Evolutionary conservation across 495 filamentous ascomycete genomes (phyloP).

Genomic region (Penicillium cataractarum): DNA sequence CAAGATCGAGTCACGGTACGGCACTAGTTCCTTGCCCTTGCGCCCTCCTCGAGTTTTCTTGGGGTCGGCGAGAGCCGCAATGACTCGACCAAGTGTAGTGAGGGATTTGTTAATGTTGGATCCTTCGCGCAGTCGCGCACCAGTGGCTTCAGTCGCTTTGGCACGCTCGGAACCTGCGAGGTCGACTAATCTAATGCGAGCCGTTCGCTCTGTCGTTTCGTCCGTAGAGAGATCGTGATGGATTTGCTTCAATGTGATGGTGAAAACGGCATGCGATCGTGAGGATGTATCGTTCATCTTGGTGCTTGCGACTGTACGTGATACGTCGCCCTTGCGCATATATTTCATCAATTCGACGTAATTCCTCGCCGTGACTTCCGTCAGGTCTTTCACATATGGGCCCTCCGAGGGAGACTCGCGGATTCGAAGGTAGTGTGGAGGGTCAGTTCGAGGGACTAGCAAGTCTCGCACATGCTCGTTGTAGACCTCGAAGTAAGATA

Average conservation of each 20-base stretch:
- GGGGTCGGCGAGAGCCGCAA: constrained; percentile 92
- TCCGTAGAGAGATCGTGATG: constrained; percentile 92
- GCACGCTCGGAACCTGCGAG: constrained; percentile 94
- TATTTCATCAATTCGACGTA: constrained; percentile 82
- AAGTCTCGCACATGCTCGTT: constrained; percentile 98
- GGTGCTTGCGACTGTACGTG: constrained; percentile 89
- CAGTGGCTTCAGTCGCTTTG: constrained; percentile 93
- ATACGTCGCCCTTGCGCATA: constrained; percentile 89
- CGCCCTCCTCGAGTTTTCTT: constrained; percentile 58
- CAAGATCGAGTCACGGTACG: constrained; percentile 95
- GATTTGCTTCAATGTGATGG: constrained; percentile 96
- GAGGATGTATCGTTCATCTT: constrained; percentile 99
- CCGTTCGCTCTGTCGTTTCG: constrained; percentile 90
- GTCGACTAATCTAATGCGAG: constrained; percentile 93
- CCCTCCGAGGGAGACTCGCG: constrained; percentile 93
- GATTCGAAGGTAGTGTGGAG: constrained; percentile 94
- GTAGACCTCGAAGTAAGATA: constrained; percentile 99
- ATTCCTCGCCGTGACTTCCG: constrained; percentile 84
- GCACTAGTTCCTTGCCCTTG: constrained; percentile 73
- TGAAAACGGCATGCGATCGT: constrained; percentile 95
- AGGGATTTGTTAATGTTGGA: constrained; percentile 99
- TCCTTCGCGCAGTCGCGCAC: constrained; percentile 85
- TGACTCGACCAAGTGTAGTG: constrained; percentile 92
- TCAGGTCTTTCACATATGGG: constrained; percentile 96
- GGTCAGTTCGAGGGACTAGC: constrained; percentile 72